Conservation (phyloP, 225 moss, liverwort and hornwort genomes). For the Sphagnum tenellum region DNA sequence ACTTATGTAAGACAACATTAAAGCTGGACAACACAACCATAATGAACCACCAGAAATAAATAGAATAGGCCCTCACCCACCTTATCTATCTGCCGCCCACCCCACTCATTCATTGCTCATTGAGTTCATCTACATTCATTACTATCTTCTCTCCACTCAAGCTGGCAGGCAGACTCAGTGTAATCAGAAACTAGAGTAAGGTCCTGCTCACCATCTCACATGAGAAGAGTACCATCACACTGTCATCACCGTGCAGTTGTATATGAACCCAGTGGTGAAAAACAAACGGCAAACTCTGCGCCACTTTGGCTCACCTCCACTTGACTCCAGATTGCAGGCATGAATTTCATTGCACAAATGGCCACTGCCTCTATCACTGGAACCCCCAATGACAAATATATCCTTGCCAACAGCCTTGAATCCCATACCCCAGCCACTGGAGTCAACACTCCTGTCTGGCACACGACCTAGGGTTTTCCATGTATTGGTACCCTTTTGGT, state of each 20-base stretch:
- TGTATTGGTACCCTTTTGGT: conserved; percentile 44
- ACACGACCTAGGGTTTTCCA: conserved; percentile 56
- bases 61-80: no score
- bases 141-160: no score
- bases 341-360: conserved; percentile 54
- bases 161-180: no score
- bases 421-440: conserved; percentile 68
- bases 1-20: no score
- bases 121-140: no score
- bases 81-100: no score
- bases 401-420: conserved; percentile 64
- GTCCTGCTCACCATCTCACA: no score
- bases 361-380: conserved; percentile 31
- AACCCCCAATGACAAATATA: conserved; percentile 71
- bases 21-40: no score
- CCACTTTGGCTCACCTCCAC: conserved; percentile 36
- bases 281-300: conserved; percentile 57
- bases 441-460: conserved; percentile 53
- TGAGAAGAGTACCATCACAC: conserved; percentile 21
- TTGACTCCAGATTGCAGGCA: conserved; percentile 49
- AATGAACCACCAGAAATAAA: no score
- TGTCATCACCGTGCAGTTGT: conserved; percentile 78
- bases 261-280: conserved; percentile 51
- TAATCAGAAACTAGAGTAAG: no score
- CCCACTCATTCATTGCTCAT: no score